Evolutionary conservation across 163 green algal species (phyloP).

Genomic region (Scenedesmus sp.): DNA sequence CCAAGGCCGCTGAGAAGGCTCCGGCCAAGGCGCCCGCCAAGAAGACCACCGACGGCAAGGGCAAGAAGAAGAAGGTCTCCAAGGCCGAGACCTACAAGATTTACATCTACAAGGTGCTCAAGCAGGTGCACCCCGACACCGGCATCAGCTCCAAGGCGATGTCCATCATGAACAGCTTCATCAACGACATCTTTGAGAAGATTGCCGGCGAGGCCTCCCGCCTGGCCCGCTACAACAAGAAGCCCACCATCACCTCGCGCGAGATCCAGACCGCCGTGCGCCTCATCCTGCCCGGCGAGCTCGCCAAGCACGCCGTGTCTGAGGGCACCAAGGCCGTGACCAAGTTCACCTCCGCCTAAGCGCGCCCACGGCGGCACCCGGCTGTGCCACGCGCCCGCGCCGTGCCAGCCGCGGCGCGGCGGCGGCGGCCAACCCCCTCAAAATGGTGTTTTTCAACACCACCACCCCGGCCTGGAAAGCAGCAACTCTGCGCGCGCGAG

Average conservation of each 20-base stretch:
- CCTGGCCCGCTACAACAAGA: slow-evolving; percentile 75
- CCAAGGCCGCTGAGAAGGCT: slow-evolving; percentile 60
- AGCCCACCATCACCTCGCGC: slow-evolving; percentile 35
- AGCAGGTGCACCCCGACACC: slow-evolving; percentile 90
- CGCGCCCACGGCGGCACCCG: slow-evolving; percentile 7
- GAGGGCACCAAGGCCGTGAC: slow-evolving; percentile 96
- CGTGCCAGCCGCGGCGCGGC: not conserved
- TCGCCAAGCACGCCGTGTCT: slow-evolving; percentile 91
- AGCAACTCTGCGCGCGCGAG: too few relatives aligned
- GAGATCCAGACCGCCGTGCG: slow-evolving; percentile 67
- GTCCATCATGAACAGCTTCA: slow-evolving; percentile 86
- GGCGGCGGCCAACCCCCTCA: not conserved
- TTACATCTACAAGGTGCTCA: slow-evolving; percentile 69
- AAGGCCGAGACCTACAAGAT: slow-evolving; percentile 50
- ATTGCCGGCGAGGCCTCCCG: slow-evolving; percentile 84
- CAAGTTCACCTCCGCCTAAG: slow-evolving; percentile 91
- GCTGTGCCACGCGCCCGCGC: not conserved
- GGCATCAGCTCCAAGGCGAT: slow-evolving; percentile 76
- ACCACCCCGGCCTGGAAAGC: slow-evolving; percentile 13
- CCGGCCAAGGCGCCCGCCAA: slow-evolving; percentile 56
- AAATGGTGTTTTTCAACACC: slow-evolving; percentile 45
- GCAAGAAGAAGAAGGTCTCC: slow-evolving; percentile 32
- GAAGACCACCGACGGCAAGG: slow-evolving; percentile 52
- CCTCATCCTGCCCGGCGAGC: slow-evolving; percentile 82
- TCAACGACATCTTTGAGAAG: slow-evolving; percentile 94